phyloP scores from a whole-genome alignment of 1,284 basidiomycete genomes.

The Trichosporon asahii region DNA sequence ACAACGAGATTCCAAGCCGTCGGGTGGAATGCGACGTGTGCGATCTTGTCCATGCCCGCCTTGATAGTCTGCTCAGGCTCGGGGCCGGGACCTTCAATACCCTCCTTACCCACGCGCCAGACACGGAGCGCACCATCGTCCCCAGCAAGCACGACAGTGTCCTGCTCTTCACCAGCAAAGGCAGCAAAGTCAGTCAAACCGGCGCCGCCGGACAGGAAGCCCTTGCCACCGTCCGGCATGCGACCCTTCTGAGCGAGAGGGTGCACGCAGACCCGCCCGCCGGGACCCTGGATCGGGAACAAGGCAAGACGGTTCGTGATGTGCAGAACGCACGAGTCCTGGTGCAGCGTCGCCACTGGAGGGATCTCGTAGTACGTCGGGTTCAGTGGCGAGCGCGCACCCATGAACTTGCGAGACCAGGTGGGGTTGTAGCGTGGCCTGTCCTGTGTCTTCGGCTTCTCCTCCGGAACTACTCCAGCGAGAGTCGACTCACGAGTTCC shows the following conservation, averaged over 20 bases:
- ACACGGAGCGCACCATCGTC: conserved; percentile 51
- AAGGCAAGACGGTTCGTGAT: conserved; percentile 42
- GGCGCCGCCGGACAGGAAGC: conserved; percentile 47
- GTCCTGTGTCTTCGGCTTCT: conserved; percentile 1
- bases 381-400: conserved; percentile 52
- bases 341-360: conserved; percentile 46
- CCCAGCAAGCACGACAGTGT: conserved; percentile 48
- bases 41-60: conserved; percentile 48
- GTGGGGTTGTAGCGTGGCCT: conserved; percentile 35
- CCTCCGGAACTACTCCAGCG: neutral
- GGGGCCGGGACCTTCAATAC: conserved; percentile 38
- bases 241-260: conserved; percentile 49
- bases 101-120: conserved; percentile 42
- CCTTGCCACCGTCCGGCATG: conserved; percentile 43
- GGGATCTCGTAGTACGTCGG: conserved; percentile 53
- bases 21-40: conserved; percentile 50
- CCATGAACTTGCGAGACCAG: conserved; percentile 54
- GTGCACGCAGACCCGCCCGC: conserved; percentile 53
- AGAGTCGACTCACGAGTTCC: neutral
- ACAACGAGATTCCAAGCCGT: conserved; percentile 49
- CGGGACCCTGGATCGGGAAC: conserved; percentile 54
- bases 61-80: conserved; percentile 38
- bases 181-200: conserved; percentile 51
- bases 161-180: conserved; percentile 37
- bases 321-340: conserved; percentile 49